Evolutionary conservation across 1,139 yeast genomes (phyloP), one percentile per base, ranked within the genome.

Genomic region (Arxiozyma slooffiae): DNA sequence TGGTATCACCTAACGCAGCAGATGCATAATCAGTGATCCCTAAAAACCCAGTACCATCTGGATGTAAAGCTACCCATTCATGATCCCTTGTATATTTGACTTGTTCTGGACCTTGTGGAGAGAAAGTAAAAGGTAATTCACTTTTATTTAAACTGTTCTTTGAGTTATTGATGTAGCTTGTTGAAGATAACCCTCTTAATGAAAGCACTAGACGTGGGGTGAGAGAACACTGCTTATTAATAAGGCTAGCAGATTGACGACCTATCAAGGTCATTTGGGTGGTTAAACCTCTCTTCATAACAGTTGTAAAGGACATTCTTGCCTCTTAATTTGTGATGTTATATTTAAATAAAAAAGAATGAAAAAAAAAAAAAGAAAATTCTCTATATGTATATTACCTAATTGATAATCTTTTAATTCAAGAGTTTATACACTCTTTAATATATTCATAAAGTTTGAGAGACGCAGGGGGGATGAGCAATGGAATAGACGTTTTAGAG

Each of bases 1-100:
- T 94, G 50, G 95, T 95, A 71, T 92, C 99, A 46, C 98, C 98
- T 55, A 92, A 78, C n/a, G 98, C 96, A 63, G 90, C 96, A 43
- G 96, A 85, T 37, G 99, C 99, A 68, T 92, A 90, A 62, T 79
- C 81, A 55, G 98, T 90, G 69, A 92, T 89, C 39, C 99, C 99
- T 39, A 92, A 75, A 60, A 84, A 89, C 2, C 94, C 84, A 38
- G 82, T 75, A 53, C 88, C 87, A 69, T 90, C 96, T 38, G 78
- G 77, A 67, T 86, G 94, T 48, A 82, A 75, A 2, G 96, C 92
- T 54, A 94, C 73, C 97, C 97, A 92, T 73, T 92, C 99, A 73
- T 92, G 99, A 65, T 92, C 97, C 50, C 76, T 73, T 18, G 98
- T 87, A 74, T 80, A 90, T 69, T 79, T 81, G 57, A 85, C 77